A percentile compares a stretch with the other conserved stretches of the same genome.
phyloP scores from a whole-genome alignment of 495 filamentous ascomycete genomes.

The Trypethelium eluteriae region DNA sequence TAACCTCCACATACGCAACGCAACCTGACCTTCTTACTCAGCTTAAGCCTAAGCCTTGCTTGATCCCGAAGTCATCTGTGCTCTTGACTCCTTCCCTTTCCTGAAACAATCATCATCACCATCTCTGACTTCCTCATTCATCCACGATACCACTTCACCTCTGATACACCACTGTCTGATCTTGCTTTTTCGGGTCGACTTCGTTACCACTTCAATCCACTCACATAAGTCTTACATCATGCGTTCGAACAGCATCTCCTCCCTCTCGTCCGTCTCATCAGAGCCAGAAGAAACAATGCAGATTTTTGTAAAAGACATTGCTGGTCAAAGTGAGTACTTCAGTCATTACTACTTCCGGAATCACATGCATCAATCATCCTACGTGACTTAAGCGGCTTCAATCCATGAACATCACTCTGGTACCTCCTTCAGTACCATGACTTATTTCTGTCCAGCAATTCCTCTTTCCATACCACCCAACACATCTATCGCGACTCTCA shows the following conservation, averaged over 20 bases:
- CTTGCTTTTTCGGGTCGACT: neutral
- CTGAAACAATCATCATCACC: neutral
- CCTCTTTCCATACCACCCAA: conserved; percentile 38
- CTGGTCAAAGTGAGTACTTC: conserved; percentile 40
- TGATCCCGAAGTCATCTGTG: neutral
- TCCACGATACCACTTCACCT: neutral
- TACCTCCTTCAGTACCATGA: conserved; percentile 4
- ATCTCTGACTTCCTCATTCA: conserved; percentile 8
- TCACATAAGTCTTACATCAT: conserved; percentile 18
- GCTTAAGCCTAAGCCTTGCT: conserved; percentile 7
- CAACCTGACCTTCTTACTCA: conserved; percentile 5
- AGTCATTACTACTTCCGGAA: neutral
- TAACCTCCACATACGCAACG: conserved; percentile 8
- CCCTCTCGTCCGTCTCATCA: conserved; percentile 23
- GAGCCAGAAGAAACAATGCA: conserved; percentile 40
- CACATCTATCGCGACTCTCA: conserved; percentile 40
- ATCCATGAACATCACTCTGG: no score
- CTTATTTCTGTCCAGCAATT: conserved; percentile 34
- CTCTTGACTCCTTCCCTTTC: neutral
- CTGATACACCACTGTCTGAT: neutral
- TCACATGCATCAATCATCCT: conserved; percentile 5
- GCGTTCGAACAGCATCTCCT: conserved; percentile 34
- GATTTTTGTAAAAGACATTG: conserved; percentile 46
- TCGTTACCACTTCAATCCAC: neutral
- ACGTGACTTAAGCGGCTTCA: neutral